Evolutionary conservation across 805 yeast species (phyloP).

Genomic region (Isabelozyma gotoi): DNA sequence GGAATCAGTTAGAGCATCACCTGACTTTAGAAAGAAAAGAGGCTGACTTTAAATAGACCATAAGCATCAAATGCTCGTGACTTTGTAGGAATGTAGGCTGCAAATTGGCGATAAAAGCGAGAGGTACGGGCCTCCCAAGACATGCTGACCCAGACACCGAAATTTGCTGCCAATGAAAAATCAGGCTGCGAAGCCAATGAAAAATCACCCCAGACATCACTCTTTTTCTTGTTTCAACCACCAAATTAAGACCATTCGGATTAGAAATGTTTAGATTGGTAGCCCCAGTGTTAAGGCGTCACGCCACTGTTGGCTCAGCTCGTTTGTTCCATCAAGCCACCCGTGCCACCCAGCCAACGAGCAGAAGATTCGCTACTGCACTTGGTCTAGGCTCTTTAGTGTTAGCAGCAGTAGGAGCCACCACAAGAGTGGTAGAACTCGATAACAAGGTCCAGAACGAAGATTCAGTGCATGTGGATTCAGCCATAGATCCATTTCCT

Average conservation of each 20-base stretch:
- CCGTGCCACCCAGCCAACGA: background rate
- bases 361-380: background rate
- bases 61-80: too few species aligned
- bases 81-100: too few species aligned
- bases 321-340: background rate
- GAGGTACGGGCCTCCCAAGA: too few species aligned
- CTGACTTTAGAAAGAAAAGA: too few species aligned
- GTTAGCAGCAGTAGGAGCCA: background rate
- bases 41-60: too few species aligned
- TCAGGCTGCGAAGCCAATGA: too few species aligned
- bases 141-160: too few species aligned
- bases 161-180: too few species aligned
- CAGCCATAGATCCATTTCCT: conserved; percentile 52
- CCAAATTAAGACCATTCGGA: background rate
- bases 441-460: conserved; percentile 1
- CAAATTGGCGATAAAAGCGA: too few species aligned
- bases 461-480: conserved; percentile 45
- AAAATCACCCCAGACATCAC: background rate
- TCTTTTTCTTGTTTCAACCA: background rate
- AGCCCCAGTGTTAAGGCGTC: background rate
- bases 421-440: background rate
- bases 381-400: background rate
- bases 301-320: background rate
- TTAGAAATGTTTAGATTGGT: background rate
- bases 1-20: too few species aligned